Evolutionary conservation across 768 basidiomycete species (phyloP).

Genomic region (Pholiota conissans): DNA sequence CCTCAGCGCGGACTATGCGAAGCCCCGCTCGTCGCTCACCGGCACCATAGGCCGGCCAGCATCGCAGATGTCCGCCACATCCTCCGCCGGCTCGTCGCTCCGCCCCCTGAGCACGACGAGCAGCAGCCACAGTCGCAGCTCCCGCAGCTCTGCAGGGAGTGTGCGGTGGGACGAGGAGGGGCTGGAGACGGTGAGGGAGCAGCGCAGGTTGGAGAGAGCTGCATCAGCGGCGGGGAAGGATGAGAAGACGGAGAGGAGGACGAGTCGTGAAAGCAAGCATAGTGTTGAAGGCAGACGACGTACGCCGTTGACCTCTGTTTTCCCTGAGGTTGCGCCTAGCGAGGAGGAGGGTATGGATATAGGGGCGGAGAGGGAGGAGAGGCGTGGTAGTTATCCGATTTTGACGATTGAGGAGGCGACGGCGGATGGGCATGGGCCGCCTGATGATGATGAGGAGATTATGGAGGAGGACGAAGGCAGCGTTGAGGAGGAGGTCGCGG

Average conservation of each 20-base stretch:
- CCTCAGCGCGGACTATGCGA: background rate
- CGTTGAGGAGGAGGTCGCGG: conserved; percentile 19
- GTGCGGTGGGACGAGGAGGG: conserved; percentile 32
- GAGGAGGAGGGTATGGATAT: conserved; percentile 11
- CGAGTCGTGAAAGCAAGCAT: conserved; percentile 43
- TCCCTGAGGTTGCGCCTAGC: conserved; percentile 41
- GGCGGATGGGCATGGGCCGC: conserved; percentile 44
- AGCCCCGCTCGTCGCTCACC: conserved; percentile 1
- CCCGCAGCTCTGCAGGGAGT: conserved; percentile 3
- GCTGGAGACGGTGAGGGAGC: conserved; percentile 48
- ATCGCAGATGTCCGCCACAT: conserved; percentile 19
- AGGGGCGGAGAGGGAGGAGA: conserved; percentile 7
- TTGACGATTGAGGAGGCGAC: conserved; percentile 55
- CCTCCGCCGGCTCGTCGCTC: conserved; percentile 36
- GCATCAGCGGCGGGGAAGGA: conserved; percentile 25
- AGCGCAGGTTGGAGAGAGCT: conserved; percentile 39
- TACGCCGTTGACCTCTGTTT: conserved; percentile 58
- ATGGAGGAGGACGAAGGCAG: conserved; percentile 15
- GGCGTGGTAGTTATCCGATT: conserved; percentile 26
- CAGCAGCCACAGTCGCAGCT: background rate
- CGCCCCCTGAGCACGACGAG: conserved; percentile 19
- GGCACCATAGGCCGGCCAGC: conserved; percentile 6
- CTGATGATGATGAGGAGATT: conserved; percentile 15
- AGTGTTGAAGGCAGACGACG: conserved; percentile 53
- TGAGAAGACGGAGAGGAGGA: conserved; percentile 27